Evolutionary conservation across 192 early-diverging fungal species (phyloP), one percentile per base, ranked within the genome.

Genomic region (Umbelopsis sp.): DNA sequence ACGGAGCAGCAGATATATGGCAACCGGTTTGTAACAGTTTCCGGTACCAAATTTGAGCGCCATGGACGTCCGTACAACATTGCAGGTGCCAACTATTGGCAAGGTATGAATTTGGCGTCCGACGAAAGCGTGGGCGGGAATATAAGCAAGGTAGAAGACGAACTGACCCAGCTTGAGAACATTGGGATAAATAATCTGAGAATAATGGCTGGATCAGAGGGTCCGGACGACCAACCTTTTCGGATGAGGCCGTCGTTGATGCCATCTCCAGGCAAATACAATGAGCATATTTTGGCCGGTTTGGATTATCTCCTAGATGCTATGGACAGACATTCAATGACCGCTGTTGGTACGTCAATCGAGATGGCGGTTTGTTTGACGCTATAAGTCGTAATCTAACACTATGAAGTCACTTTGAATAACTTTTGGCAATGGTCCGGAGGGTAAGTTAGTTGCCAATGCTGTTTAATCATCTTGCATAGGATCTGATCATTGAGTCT

Each of bases 351-450:
- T 77, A 67, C 65, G 64, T 71, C 22, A 53, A 53, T 33, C 30
- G 5, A 15, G 10, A 27, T 16, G 55, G 16, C 15, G 4, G 55
- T 10, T 25, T 12, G 2, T 23, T 33, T 30, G 15, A 61, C 3
- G 13, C 23, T 33, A 16, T 61, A 16, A 10, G 0, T 61, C 30
- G n/a, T 61, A 0, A 6, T 41, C 37, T 41, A 6, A 41, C 37
- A 41, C 10, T 41, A 41, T 49, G 18, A 33, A 74, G 68, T 89
- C 55, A 78, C 83, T 8, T 65, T 90, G 23, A 73, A 69, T 37
- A 91, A 91, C 70, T 91, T 82, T 75, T 91, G 90, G 90, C 88
- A 90, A 13, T 91, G 90, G 90, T 87, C 85, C 73, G 90, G 90
- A 41, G 87, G 88, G 76, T 77, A 73, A 70, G 30, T 37, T 44